Percentiles rank a stretch among this genome's conserved stretches.
These are phyloP conservation scores for Leishmania mexicana DNA, from an alignment of 208 protist species.

Conservation along the genomic window DNA sequence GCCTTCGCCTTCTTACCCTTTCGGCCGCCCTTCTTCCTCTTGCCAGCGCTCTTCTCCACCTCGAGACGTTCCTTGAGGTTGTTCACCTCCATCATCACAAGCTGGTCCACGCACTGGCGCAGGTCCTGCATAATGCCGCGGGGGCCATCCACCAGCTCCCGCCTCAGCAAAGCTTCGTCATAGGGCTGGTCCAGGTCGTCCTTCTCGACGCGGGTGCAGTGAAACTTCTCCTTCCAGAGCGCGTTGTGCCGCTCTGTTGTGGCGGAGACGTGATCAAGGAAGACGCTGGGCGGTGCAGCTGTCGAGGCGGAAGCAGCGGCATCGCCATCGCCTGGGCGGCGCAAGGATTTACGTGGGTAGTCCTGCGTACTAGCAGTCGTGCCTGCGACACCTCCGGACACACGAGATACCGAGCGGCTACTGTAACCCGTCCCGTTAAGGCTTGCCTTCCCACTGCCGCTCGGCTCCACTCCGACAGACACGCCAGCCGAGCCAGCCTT, in stretches of 20 bases:
- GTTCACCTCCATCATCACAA: constrained; percentile 91
- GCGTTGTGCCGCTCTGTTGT: constrained; percentile 63
- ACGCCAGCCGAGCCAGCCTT: not conserved
- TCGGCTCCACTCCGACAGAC: not conserved
- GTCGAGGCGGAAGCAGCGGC: constrained; percentile 41
- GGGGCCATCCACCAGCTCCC: constrained; percentile 87
- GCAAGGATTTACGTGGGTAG: constrained; percentile 9
- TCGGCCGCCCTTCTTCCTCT: constrained; percentile 34
- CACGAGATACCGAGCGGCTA: not conserved
- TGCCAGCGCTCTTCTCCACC: constrained; percentile 62
- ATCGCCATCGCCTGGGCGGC: constrained; percentile 22
- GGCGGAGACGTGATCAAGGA: constrained; percentile 61
- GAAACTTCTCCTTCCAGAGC: constrained; percentile 75
- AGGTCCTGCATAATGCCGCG: constrained; percentile 90
- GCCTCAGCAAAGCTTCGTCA: constrained; percentile 72
- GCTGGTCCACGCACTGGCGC: constrained; percentile 89
- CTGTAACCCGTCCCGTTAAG: not conserved
- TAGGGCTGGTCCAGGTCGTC: constrained; percentile 76
- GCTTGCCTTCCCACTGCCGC: not conserved
- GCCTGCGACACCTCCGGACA: not conserved
- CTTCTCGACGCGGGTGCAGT: constrained; percentile 55
- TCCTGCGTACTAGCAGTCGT: not conserved
- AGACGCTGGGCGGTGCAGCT: constrained; percentile 44
- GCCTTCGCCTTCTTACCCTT: constrained; percentile 76
- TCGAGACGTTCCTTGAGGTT: constrained; percentile 91